Conservation (phyloP, 768 basidiomycete species). For the Pisolithus sp. region DNA sequence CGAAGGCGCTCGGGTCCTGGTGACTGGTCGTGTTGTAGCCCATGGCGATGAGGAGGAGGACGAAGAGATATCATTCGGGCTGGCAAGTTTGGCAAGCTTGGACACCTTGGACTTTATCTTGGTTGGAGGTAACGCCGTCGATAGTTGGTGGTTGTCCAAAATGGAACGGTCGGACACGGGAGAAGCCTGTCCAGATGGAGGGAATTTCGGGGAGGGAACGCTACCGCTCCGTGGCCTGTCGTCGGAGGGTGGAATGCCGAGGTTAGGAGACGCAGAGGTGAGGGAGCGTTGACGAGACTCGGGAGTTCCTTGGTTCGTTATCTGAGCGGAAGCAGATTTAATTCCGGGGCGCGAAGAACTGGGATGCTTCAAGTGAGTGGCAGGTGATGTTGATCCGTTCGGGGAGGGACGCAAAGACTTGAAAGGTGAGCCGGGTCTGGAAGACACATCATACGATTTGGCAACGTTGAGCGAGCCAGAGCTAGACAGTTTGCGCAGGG, state of each 20-base stretch:
- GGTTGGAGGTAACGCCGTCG: slow-evolving; percentile 18
- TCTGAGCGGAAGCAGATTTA: slow-evolving; percentile 9
- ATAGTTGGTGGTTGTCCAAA: slow-evolving; percentile 9
- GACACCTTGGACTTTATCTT: slow-evolving; percentile 63
- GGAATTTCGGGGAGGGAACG: slow-evolving; percentile 17
- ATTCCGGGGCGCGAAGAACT: slow-evolving; percentile 27
- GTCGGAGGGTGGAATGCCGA: slow-evolving; percentile 24
- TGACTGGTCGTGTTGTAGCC: slow-evolving; percentile 25
- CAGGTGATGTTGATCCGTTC: slow-evolving; percentile 22
- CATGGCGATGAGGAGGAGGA: slow-evolving; percentile 30
- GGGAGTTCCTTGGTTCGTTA: slow-evolving; percentile 5
- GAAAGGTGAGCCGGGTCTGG: slow-evolving; percentile 36
- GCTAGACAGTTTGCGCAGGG: slow-evolving; percentile 24
- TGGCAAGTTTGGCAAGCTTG: slow-evolving; percentile 32
- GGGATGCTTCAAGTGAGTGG: slow-evolving; percentile 21
- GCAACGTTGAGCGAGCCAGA: slow-evolving; percentile 14
- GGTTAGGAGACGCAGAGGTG: slow-evolving; percentile 17
- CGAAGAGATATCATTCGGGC: slow-evolving; percentile 29
- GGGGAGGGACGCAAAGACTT: slow-evolving; percentile 32
- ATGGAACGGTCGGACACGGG: slow-evolving; percentile 12
- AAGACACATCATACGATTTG: slow-evolving; percentile 25
- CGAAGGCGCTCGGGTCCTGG: slow-evolving; percentile 25
- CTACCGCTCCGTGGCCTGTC: slow-evolving; percentile 29
- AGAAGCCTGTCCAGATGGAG: slow-evolving; percentile 12
- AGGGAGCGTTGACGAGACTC: slow-evolving; percentile 28